These are phyloP conservation scores for Microsporum audouinii DNA, from an alignment of 2,329 filamentous ascomycete species.

Conservation along the genomic window DNA sequence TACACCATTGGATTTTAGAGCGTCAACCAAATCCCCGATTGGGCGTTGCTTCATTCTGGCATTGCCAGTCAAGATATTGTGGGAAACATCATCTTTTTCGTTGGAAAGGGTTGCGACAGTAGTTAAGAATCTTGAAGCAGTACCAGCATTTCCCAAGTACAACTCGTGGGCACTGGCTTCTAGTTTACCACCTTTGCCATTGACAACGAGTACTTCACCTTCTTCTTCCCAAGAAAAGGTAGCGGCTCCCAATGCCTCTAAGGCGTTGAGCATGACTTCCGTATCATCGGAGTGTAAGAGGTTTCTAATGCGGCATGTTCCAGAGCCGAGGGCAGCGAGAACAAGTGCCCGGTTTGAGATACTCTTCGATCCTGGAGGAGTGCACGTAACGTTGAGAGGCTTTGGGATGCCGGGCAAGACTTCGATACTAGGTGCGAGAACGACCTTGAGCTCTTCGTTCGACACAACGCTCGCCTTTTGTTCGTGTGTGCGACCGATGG, in stretches of 20 bases:
- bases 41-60: constrained; percentile 91
- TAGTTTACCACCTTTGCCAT: constrained; percentile 79
- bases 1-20: constrained; percentile 77
- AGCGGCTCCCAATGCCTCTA: constrained; percentile 71
- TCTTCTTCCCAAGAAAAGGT: constrained; percentile 90
- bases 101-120: constrained; percentile 73
- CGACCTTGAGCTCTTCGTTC: constrained; percentile 69
- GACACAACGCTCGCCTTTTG: constrained; percentile 79
- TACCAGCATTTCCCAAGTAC: constrained; percentile 93
- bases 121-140: constrained; percentile 87
- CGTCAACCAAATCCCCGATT: constrained; percentile 85
- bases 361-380: constrained; percentile 90
- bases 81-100: constrained; percentile 46
- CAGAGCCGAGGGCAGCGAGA: constrained; percentile 79
- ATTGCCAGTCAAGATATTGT: constrained; percentile 82
- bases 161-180: constrained; percentile 63
- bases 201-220: constrained; percentile 79
- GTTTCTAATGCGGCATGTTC: constrained; percentile 80
- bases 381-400: constrained; percentile 59
- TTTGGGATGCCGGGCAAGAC: constrained; percentile 61
- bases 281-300: constrained; percentile 93
- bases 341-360: constrained; percentile 92
- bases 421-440: constrained; percentile 66
- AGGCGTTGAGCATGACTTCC: constrained; percentile 92
- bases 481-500: constrained; percentile 80